phyloP scores from a whole-genome alignment of 257 asterid genomes.

The Mentha longifolia region DNA sequence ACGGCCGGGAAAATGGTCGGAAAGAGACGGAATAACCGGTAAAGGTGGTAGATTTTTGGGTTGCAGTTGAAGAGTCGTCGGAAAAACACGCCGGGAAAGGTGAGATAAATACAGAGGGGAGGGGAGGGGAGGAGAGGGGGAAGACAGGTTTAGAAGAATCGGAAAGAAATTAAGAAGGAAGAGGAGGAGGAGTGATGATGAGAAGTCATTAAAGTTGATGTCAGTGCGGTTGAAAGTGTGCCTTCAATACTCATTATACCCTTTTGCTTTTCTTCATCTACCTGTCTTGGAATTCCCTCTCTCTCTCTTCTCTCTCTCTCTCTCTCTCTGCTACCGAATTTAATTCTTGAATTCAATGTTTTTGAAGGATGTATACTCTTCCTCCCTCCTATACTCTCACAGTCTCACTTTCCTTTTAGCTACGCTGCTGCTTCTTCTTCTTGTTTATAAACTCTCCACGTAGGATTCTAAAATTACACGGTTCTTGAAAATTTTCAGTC shows the following conservation, averaged over 20 bases:
- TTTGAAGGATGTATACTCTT: neutral
- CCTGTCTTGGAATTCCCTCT: neutral
- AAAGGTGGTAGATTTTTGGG: neutral
- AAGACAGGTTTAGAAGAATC: conserved; percentile 29
- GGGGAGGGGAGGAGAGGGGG: neutral
- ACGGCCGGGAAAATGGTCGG: conserved; percentile 29
- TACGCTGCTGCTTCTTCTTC: neutral
- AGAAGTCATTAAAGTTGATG: conserved; percentile 45
- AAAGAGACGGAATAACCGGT: conserved; percentile 18
- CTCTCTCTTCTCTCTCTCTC: conserved; percentile 5
- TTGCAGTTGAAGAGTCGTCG: conserved; percentile 24
- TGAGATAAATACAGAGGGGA: conserved; percentile 25
- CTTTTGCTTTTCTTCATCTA: conserved; percentile 36
- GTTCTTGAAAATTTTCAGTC: no score
- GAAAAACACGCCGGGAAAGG: conserved; percentile 24
- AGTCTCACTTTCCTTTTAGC: neutral
- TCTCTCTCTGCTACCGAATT: neutral
- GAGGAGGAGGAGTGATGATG: conserved; percentile 35
- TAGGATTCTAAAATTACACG: neutral
- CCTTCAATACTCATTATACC: conserved; percentile 37
- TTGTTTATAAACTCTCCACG: neutral
- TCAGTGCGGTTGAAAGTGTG: conserved; percentile 50
- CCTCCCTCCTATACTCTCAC: neutral
- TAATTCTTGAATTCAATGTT: conserved; percentile 26
- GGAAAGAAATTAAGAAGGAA: conserved; percentile 17